Conservation (phyloP, 768 basidiomycete species). For the Neoboletus subvelutipes region DNA sequence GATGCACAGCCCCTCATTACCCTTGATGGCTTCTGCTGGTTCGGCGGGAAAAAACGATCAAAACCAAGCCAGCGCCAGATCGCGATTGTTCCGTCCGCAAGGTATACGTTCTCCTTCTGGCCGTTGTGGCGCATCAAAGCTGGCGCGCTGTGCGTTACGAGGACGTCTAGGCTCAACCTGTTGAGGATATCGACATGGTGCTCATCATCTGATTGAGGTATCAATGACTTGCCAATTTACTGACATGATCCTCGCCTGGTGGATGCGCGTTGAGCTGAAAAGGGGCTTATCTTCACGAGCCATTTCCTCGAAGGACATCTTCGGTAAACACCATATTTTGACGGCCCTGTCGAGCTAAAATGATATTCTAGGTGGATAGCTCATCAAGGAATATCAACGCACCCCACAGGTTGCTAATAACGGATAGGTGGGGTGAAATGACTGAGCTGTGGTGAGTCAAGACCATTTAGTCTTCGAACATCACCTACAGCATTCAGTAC, state of each 20-base stretch:
- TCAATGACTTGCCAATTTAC: slow-evolving; percentile 51
- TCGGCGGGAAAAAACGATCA: slow-evolving; percentile 61
- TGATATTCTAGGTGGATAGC: not conserved
- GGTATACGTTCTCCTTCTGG: slow-evolving; percentile 25
- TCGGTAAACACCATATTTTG: slow-evolving; percentile 71
- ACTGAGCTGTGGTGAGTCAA: slow-evolving; percentile 37
- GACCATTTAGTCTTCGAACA: not conserved
- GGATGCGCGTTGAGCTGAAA: slow-evolving; percentile 65
- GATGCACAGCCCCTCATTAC: slow-evolving; percentile 58
- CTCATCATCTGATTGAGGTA: not conserved
- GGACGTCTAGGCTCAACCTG: slow-evolving; percentile 59
- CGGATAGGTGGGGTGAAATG: slow-evolving; percentile 64
- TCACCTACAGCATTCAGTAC: slow-evolving; percentile 60
- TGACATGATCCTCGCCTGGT: slow-evolving; percentile 63
- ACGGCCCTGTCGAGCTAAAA: slow-evolving; percentile 66
- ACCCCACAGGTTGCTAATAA: slow-evolving; percentile 80
- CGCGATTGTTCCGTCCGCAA: slow-evolving; percentile 50
- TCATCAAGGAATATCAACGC: slow-evolving; percentile 24
- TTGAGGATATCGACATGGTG: not conserved
- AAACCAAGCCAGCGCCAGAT: slow-evolving; percentile 72
- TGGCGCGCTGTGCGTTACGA: slow-evolving; percentile 54
- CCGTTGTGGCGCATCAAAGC: slow-evolving; percentile 41
- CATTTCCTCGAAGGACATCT: slow-evolving; percentile 37
- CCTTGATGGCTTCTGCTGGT: slow-evolving; percentile 32
- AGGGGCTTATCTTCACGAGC: slow-evolving; percentile 73